Base-by-base conservation (phyloP, 495 filamentous ascomycete species). In the Symbiotaphrina buchneri region DNA sequence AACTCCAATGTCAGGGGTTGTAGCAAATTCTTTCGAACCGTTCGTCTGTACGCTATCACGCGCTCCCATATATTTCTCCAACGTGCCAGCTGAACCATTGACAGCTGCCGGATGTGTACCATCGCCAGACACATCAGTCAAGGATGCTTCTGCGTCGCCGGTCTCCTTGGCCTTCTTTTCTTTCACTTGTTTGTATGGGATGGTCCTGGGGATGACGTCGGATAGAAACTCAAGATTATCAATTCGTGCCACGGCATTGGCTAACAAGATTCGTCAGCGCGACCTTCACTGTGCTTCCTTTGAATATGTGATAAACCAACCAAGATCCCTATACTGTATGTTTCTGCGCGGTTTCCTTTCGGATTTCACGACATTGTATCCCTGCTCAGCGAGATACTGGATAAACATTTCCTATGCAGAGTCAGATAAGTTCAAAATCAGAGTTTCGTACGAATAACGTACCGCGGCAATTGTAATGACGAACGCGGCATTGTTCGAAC, bases 161-260 rank as follows among this genome's bases (percentile, higher is more conserved):
- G 47, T 47, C 31, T 63, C 59, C 42, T 53, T 58, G 4, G 56
- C 52, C 39, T 55, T 37, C 36, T 40, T 45, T 31, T 63, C 66
- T 48, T 87, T 90, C 54, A 71, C 68, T 41, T 78, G 61, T 50
- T 74, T 75, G 59, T 68, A 91, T 10, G 77, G 68, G 6, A 68
- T 63, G 5, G 82, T 91, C 45, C 74, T 75, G 21, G 87, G 87
- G 17, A 94, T 71, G 6, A 94, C 68, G 47, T 95, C 87, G 39
- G 76, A 54, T 11, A 95, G 76, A 51, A 97, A 97, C 45, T 94
- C 82, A 34, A 95, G 77, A 53, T 91, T 87, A 48, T 94, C 85
- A 21, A 77, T 69, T 46, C 77, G 76, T 7, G 79, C 65, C 26
- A 95, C 80, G 17, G 87, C 85, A 43, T 68, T 78, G 33, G 87